These are phyloP conservation scores for Plasmodium chabaudi DNA, from an alignment of 169 alveolate genomes.

Conservation along the genomic window DNA sequence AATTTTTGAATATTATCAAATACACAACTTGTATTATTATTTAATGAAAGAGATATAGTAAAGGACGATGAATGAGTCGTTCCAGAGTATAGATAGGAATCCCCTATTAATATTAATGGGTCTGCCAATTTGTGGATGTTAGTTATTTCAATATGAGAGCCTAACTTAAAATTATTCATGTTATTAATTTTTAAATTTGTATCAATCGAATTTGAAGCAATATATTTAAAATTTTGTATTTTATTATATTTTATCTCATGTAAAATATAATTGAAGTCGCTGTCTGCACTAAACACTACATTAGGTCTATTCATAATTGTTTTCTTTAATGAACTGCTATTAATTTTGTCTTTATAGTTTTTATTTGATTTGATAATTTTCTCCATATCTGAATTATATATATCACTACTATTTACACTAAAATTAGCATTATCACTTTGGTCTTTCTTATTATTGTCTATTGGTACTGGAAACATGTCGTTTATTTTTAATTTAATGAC, in stretches of 20 bases:
- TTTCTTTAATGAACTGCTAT: neutral
- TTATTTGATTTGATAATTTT: conserved; percentile 15
- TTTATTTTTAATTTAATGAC: conserved; percentile 40
- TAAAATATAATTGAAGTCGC: conserved; percentile 35
- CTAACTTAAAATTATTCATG: conserved; percentile 23
- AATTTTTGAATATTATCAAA: conserved; percentile 18
- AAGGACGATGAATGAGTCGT: conserved; percentile 30
- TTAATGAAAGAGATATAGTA: conserved; percentile 19
- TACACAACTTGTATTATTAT: neutral
- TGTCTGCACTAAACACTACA: conserved; percentile 62
- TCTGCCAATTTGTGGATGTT: conserved; percentile 16
- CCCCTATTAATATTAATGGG: conserved; percentile 27
- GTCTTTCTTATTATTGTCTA: neutral
- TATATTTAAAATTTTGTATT: conserved; percentile 24
- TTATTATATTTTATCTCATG: conserved; percentile 55
- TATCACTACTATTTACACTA: neutral
- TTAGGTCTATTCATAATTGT: conserved; percentile 14
- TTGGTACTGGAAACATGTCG: conserved; percentile 43
- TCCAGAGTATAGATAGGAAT: conserved; percentile 56
- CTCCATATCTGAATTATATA: conserved; percentile 7
- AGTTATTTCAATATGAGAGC: conserved; percentile 54
- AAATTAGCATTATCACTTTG: neutral
- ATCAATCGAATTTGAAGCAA: conserved; percentile 13
- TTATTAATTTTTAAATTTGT: conserved; percentile 13
- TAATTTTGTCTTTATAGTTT: conserved; percentile 16